phyloP scores from a whole-genome alignment of 768 basidiomycete genomes.

The Floccularia luteovirens region DNA sequence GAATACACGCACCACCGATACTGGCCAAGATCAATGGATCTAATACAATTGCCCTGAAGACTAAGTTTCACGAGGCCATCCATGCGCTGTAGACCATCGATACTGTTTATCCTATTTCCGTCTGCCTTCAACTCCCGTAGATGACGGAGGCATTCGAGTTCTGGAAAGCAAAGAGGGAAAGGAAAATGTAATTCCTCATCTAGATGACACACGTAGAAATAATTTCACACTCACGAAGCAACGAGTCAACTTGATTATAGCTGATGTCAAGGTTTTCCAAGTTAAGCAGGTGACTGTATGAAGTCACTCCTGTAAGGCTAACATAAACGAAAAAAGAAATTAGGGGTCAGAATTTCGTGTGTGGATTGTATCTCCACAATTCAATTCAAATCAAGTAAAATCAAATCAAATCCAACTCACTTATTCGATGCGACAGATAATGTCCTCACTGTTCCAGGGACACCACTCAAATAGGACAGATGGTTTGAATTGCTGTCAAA shows the following conservation, averaged over 20 bases:
- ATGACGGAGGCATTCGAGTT: conserved; percentile 77
- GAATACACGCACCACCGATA: conserved; percentile 58
- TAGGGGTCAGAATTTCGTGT: too few relatives aligned
- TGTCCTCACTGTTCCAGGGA: conserved; percentile 65
- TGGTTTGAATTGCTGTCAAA: conserved; percentile 59
- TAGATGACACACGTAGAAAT: conserved; percentile 5
- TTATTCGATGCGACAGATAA: conserved; percentile 71
- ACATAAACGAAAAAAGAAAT: conserved; percentile 4
- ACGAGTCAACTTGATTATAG: conserved; percentile 80
- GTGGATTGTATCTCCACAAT: too few relatives aligned
- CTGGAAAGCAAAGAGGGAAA: conserved; percentile 29
- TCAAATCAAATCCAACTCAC: conserved; percentile 40
- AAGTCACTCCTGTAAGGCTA: conserved; percentile 81
- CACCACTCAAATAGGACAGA: conserved; percentile 73
- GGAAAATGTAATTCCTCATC: background rate
- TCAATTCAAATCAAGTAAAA: too few relatives aligned
- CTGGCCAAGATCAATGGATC: conserved; percentile 47
- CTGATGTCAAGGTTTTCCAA: conserved; percentile 90
- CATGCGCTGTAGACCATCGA: conserved; percentile 74
- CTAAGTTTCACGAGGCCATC: conserved; percentile 81
- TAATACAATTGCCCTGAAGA: conserved; percentile 66
- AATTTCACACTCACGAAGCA: conserved; percentile 66
- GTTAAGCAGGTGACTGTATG: conserved; percentile 80
- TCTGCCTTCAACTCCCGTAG: conserved; percentile 89
- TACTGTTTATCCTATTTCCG: conserved; percentile 65